phyloP scores from a whole-genome alignment of 2,329 filamentous ascomycete species.

The Periconia sp. region DNA sequence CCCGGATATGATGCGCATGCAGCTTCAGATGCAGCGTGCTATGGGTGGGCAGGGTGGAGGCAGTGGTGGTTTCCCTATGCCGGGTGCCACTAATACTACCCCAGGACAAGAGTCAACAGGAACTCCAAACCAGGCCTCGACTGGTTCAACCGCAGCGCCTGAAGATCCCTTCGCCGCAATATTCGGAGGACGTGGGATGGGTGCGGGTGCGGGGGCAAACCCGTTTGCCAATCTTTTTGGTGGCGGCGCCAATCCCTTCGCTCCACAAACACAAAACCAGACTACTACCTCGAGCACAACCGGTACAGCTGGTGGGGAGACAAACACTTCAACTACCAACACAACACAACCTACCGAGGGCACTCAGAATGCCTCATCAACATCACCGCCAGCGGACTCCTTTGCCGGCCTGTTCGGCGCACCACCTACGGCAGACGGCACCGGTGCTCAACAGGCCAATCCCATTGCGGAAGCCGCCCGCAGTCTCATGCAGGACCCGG shows the following conservation, averaged over 20 bases:
- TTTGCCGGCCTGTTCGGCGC: constrained; percentile 61
- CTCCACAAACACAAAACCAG: constrained; percentile 32
- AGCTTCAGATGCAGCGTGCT: constrained; percentile 78
- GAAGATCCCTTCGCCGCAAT: constrained; percentile 57
- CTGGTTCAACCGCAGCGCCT: constrained; percentile 31
- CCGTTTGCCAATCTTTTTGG: constrained; percentile 67
- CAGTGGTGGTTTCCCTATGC: constrained; percentile 77
- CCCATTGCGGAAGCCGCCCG: constrained; percentile 56
- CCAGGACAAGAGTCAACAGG: constrained; percentile 55
- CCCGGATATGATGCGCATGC: constrained; percentile 81
- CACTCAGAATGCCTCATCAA: constrained; percentile 24
- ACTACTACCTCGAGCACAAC: constrained; percentile 24
- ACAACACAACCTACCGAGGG: constrained; percentile 18
- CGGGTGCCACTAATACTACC: constrained; percentile 88
- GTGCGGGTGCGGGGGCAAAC: constrained; percentile 51
- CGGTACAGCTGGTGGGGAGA: too few species aligned
- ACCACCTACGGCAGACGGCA: constrained; percentile 18
- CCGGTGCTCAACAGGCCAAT: constrained; percentile 49
- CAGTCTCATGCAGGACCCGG: constrained; percentile 63
- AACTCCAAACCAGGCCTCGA: constrained; percentile 44
- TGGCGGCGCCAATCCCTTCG: constrained; percentile 42
- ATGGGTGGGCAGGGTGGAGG: constrained; percentile 58
- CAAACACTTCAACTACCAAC: constrained; percentile 17
- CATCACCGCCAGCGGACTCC: constrained; percentile 37
- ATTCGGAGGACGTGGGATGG: constrained; percentile 42